Evolutionary conservation across 805 yeast species (phyloP).

Genomic region (Komagataella ulmi): DNA sequence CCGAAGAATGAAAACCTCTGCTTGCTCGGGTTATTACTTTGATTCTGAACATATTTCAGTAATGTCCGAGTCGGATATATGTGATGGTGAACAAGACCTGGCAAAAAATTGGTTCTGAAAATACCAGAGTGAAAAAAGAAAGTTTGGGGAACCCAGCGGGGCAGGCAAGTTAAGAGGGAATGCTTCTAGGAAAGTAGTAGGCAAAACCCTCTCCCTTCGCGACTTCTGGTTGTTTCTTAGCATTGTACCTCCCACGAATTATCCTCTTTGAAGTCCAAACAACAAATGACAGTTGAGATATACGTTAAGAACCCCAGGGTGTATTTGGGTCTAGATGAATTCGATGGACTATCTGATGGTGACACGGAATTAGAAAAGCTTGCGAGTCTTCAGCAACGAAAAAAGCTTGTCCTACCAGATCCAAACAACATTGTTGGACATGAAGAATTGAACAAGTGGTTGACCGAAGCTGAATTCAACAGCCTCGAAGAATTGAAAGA

Average conservation of each 20-base stretch:
- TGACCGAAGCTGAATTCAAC: neutral
- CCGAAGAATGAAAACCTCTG: slow-evolving; percentile 1
- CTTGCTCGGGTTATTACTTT: neutral
- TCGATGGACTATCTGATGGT: neutral
- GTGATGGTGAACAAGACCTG: neutral
- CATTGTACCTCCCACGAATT: neutral
- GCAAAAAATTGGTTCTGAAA: neutral
- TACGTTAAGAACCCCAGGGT: neutral
- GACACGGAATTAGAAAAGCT: neutral
- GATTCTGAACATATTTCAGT: neutral
- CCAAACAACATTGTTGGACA: neutral
- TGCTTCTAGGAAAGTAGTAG: no score
- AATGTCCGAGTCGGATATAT: neutral
- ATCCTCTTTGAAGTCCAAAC: neutral
- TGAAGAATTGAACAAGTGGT: neutral
- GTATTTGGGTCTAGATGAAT: neutral
- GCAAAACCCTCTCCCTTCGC: no score
- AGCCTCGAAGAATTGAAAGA: neutral
- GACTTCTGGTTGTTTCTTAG: no score
- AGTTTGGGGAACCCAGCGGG: neutral
- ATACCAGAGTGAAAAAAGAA: neutral
- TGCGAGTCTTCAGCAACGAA: neutral
- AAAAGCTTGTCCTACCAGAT: neutral
- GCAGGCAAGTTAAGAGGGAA: no score
- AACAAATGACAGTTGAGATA: neutral